Base-by-base conservation (phyloP, 2,329 filamentous ascomycete genomes). In the Xenosphaeropsis pyriputrescens region DNA sequence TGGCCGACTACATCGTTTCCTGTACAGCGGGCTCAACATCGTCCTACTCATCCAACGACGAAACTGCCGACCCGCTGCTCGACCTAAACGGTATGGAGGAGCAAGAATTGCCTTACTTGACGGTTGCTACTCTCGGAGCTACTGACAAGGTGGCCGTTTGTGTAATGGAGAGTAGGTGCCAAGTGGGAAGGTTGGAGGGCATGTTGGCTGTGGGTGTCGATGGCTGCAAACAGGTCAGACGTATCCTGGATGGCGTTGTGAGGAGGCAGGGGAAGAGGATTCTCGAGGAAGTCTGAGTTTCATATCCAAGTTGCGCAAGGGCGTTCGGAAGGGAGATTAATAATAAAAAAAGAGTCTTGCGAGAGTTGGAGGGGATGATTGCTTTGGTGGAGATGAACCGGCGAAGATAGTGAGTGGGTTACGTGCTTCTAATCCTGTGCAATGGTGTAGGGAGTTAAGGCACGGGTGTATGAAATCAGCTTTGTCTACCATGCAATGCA, bases 161-260 rank as follows among this genome's bases (percentile, higher is more conserved):
- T 45, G 71, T 88, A 11, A 83, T 93, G 68, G 91, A 96, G 66
- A 91, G 79, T 39, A 75, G 85, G 35, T 79, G 94, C n/a, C 82
- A 93, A 58, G 74, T 82, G 45, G 70, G 70, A 41, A 72, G 86
- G 40, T 55, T 96, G 42, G 89, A 98, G 62, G 83, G 83, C 1
- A 93, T 98, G 88, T 63, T 98, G 49, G 85, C 84, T 0, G 85
- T 94, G 1, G 89, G 82, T 0, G 76, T 95, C 35, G 88, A 95
- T 55, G 91, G 88, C 5, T 96, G 89, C 58, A 85, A 80, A 59
- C 80, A 88, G 55, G 77, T 96, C 30, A 72, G 84, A 45, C 70
- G 75, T 47, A 80, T 94, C 36, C 55, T 98, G 50, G 88, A 96
- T 57, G 67, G 68, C 6, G 79, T 93, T 12, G 78, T 96, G 34